Percentiles rank a stretch among this genome's conserved stretches.
Evolutionary conservation across 352 stramenopile species (phyloP).

Genomic region (Pythium chondricola): DNA sequence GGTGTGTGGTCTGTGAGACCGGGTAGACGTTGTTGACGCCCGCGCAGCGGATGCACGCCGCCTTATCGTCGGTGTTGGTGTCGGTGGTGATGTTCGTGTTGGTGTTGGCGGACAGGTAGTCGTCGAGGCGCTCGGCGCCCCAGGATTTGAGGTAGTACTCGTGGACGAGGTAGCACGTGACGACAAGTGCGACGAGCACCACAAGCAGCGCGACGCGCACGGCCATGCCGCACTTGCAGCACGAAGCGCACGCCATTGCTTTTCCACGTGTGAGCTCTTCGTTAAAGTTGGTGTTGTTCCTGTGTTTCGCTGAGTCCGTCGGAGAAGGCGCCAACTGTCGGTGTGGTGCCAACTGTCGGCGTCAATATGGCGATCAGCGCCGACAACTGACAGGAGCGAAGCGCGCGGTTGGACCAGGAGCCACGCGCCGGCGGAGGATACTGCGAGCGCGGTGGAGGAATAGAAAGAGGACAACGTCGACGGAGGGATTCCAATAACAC

Average conservation of each 20-base stretch:
- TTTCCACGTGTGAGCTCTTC: no score
- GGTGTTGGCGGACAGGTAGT: slow-evolving; percentile 13
- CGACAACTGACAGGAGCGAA: no score
- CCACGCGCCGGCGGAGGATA: no score
- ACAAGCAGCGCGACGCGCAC: slow-evolving; percentile 20
- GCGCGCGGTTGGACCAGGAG: no score
- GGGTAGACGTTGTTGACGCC: slow-evolving; percentile 43
- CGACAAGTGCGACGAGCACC: slow-evolving; percentile 30
- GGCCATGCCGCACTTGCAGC: slow-evolving; percentile 22
- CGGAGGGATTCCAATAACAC: no score
- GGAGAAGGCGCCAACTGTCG: no score
- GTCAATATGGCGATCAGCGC: no score
- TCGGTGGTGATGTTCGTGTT: slow-evolving; percentile 6
- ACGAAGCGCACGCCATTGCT: slow-evolving; percentile 7
- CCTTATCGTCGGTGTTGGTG: slow-evolving; percentile 4
- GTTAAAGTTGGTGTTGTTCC: no score
- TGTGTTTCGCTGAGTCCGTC: no score
- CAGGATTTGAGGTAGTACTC: slow-evolving; percentile 42
- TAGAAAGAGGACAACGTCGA: no score
- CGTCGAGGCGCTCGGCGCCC: slow-evolving; percentile 24
- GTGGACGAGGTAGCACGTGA: slow-evolving; percentile 29
- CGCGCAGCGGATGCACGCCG: slow-evolving; percentile 34
- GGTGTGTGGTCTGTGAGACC: slow-evolving; percentile 23
- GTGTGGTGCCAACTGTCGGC: no score
- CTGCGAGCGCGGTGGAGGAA: no score